Evolutionary conservation across 2,329 filamentous ascomycete genomes (phyloP).

Genomic region (Xylaria sp.): DNA sequence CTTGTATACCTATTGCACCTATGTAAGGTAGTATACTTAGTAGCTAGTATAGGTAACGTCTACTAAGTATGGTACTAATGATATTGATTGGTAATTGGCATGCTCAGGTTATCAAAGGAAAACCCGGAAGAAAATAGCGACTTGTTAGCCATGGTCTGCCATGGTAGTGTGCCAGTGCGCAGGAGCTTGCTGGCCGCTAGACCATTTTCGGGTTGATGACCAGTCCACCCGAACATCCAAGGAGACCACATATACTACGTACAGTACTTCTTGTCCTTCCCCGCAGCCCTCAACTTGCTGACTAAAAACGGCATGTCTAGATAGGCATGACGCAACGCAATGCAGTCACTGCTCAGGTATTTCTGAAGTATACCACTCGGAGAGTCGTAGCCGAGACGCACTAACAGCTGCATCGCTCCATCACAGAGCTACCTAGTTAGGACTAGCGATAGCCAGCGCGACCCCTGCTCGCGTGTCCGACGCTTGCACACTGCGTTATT

Average conservation of each 20-base stretch:
- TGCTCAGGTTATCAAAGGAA: no score
- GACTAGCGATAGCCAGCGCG: not conserved
- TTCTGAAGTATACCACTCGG: not conserved
- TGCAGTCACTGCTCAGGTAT: conserved; percentile 7
- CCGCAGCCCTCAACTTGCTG: not conserved
- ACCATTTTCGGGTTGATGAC: not conserved
- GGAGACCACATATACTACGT: conserved; percentile 1
- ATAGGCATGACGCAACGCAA: no score
- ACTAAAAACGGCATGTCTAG: not conserved
- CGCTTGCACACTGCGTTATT: conserved; percentile 27
- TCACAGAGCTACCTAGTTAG: conserved; percentile 27
- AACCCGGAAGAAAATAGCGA: no score
- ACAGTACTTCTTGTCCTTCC: conserved; percentile 4
- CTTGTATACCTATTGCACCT: no score
- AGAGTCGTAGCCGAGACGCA: conserved; percentile 20
- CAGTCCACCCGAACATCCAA: not conserved
- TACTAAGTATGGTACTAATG: no score
- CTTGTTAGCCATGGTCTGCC: not conserved
- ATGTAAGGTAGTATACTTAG: no score
- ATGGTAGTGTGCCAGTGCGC: not conserved
- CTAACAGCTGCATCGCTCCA: conserved; percentile 24
- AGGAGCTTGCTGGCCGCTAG: conserved; percentile 4
- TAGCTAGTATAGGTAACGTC: no score
- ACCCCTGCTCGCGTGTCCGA: conserved; percentile 29
- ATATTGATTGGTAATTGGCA: no score